Evolutionary conservation across 2,329 filamentous ascomycete species (phyloP).

Genomic region (Fonsecaea nubica): DNA sequence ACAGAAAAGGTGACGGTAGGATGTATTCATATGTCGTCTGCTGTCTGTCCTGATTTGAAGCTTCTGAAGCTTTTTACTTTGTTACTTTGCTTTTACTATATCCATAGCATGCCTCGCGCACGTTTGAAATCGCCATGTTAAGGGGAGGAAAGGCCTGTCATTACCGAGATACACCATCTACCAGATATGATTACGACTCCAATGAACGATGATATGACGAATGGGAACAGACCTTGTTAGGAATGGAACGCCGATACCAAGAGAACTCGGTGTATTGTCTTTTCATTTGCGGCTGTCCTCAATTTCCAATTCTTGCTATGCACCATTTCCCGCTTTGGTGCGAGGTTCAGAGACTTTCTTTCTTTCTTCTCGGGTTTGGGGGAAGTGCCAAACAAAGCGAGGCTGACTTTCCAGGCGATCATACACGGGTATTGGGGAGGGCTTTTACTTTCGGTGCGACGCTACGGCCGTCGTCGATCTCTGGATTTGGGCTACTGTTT

Average conservation of each 20-base stretch:
- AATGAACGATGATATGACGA: slow-evolving; percentile 2
- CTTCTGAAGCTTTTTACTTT: neutral
- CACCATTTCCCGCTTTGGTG: neutral
- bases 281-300: neutral
- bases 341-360: neutral
- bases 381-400: neutral
- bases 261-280: neutral
- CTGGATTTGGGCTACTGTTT: neutral
- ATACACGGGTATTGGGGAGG: neutral
- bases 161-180: slow-evolving; percentile 18
- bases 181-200: slow-evolving; percentile 7
- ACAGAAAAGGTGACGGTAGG: slow-evolving; percentile 12
- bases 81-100: neutral
- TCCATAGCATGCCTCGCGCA: slow-evolving; percentile 4
- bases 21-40: slow-evolving; percentile 6
- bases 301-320: neutral
- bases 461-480: neutral
- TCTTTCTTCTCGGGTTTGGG: neutral
- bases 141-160: slow-evolving; percentile 9
- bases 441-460: neutral
- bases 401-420: slow-evolving; percentile 1
- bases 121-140: neutral
- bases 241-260: neutral
- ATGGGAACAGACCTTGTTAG: neutral
- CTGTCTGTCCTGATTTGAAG: neutral